These are phyloP conservation scores for Perkinsus chesapeaki DNA, from an alignment of 169 alveolate genomes.

Conservation along the genomic window DNA sequence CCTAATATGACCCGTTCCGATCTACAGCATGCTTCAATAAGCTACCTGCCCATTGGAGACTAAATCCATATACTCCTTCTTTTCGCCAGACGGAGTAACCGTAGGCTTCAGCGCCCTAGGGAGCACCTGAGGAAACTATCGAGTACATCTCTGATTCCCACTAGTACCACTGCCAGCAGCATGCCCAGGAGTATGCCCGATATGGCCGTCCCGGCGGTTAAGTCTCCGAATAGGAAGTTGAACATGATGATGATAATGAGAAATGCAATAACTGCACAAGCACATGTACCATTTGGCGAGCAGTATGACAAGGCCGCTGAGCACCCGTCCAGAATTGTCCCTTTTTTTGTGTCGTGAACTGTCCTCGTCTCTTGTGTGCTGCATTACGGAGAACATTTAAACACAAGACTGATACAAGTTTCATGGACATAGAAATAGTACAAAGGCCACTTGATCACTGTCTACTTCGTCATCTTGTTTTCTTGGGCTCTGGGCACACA, in stretches of 20 bases:
- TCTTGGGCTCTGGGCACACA: too few relatives aligned
- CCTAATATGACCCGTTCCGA: background rate
- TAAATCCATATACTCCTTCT: background rate
- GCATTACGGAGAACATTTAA: too few relatives aligned
- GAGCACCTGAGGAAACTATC: background rate
- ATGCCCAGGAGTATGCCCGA: background rate
- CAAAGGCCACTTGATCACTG: too few relatives aligned
- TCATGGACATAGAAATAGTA: too few relatives aligned
- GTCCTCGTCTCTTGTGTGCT: too few relatives aligned
- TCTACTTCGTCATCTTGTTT: too few relatives aligned
- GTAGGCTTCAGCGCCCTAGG: background rate
- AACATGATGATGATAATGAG: background rate
- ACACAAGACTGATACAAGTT: too few relatives aligned
- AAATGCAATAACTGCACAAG: background rate
- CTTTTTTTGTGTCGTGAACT: too few relatives aligned
- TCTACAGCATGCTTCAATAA: background rate
- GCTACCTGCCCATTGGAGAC: background rate
- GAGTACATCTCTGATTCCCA: background rate
- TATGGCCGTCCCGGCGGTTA: background rate
- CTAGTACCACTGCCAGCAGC: background rate
- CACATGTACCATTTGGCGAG: background rate
- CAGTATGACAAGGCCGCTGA: too few relatives aligned
- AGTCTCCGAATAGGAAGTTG: background rate
- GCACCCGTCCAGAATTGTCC: too few relatives aligned
- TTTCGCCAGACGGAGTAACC: background rate